Evolutionary conservation across 2,329 filamentous ascomycete genomes (phyloP), one percentile per base, ranked within the genome.

Genomic region (Alternaria conjuncta): DNA sequence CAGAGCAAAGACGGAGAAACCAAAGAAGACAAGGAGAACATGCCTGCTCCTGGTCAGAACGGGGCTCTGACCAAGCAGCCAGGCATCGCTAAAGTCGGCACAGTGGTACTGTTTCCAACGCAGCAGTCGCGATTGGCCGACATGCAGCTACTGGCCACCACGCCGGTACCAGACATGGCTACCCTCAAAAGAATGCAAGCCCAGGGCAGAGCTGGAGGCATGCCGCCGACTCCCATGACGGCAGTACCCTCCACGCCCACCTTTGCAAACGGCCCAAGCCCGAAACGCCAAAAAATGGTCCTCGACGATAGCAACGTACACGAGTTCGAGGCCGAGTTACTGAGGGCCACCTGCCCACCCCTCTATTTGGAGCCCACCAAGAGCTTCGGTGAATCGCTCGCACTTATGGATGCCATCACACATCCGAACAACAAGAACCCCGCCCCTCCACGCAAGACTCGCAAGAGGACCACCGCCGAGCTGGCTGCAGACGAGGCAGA

Each of bases 391-490:
- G 90, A 94, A 68, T 89, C 89, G 1, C 90, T 94, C 51, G 85
- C 85, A 11, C 85, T 96, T 4, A 84, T 98, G 4, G 89, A 93
- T 28, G 84, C 86, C 18, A 84, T 95, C 70, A 86, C 88, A 20
- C 92, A 96, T 77, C 91, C 94, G 7, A 88, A 93, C 60, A 92
- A 97, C 78, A 87, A 88, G 28, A 88, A 91, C 54, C 84, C 88
- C 46, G 90, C 93, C 10, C 95, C 96, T 1, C 87, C 91, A 64
- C 94, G 94, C 4, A 97, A 97, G 84, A 90, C 90, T 8, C 87
- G 96, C 61, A 98, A 99, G 85, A 89, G 95, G 66, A 99, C 96
- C 0, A 90, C 96, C 18, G 96, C 96, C 9, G 95, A 99, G 77
- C 89, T 98, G 83, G 96, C 93, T 9, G 95, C 95, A 8, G 96